Percentiles rank a stretch among this genome's conserved stretches.
Conservation (phyloP, 495 filamentous ascomycete genomes). For the Cudoniella acicularis region DNA sequence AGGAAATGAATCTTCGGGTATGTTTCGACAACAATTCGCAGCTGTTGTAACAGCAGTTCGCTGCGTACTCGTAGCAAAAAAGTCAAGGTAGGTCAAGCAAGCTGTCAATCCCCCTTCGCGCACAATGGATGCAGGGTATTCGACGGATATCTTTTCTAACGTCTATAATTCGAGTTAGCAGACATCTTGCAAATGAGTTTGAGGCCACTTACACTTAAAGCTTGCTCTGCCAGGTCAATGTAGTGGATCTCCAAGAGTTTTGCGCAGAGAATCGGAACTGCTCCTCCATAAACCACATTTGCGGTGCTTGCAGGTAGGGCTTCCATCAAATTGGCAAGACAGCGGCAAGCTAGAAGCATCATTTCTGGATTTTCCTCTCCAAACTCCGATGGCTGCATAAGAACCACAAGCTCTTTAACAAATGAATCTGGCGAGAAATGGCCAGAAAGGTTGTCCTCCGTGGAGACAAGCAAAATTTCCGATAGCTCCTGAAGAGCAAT, state of each 20-base stretch:
- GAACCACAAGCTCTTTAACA: slow-evolving; percentile 85
- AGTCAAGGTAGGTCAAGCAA: slow-evolving; percentile 91
- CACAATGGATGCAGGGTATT: slow-evolving; percentile 94
- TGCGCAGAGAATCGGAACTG: slow-evolving; percentile 88
- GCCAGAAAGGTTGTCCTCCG: slow-evolving; percentile 93
- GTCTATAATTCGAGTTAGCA: slow-evolving; percentile 51
- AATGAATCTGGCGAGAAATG: slow-evolving; percentile 93
- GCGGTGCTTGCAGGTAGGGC: slow-evolving; percentile 87
- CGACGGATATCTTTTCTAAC: slow-evolving; percentile 93
- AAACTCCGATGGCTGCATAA: slow-evolving; percentile 87
- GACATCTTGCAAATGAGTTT: not conserved
- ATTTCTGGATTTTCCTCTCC: slow-evolving; percentile 95
- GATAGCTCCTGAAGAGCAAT: slow-evolving; percentile 93
- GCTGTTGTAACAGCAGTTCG: slow-evolving; percentile 94
- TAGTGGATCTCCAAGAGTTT: slow-evolving; percentile 93
- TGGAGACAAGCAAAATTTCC: slow-evolving; percentile 88
- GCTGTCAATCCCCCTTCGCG: slow-evolving; percentile 93
- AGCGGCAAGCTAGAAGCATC: slow-evolving; percentile 95
- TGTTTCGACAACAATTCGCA: slow-evolving; percentile 95
- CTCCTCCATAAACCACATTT: slow-evolving; percentile 93
- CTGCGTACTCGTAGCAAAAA: slow-evolving; percentile 96
- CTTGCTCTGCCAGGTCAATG: slow-evolving; percentile 97
- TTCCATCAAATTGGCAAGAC: slow-evolving; percentile 97
- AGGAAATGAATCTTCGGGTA: slow-evolving; percentile 86
- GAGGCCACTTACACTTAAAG: slow-evolving; percentile 65